Evolutionary conservation across 306 rosid species (phyloP).

Genomic region (Cyclanthera cordifolia): DNA sequence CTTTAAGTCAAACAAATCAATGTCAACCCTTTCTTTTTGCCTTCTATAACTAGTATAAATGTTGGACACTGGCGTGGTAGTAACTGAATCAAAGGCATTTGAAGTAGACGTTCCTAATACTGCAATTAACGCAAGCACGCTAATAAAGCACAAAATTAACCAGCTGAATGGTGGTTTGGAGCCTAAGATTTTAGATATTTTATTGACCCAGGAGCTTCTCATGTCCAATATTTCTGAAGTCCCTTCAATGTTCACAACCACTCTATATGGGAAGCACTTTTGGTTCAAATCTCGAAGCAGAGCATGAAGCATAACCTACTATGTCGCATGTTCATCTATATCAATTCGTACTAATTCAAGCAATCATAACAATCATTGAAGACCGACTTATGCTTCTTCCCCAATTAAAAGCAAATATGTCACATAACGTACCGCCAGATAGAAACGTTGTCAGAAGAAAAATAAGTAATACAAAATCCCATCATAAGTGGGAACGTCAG

Average conservation of each 20-base stretch:
- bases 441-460: too few species aligned
- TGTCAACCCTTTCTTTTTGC: slow-evolving; percentile 78
- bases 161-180: slow-evolving; percentile 65
- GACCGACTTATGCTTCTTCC: slow-evolving; percentile 29
- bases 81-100: slow-evolving; percentile 31
- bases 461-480: slow-evolving; percentile 10
- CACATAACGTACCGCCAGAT: too few species aligned
- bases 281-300: slow-evolving; percentile 37
- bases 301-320: slow-evolving; percentile 33
- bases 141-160: slow-evolving; percentile 56
- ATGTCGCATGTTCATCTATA: slow-evolving; percentile 27
- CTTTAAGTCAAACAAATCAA: slow-evolving; percentile 70
- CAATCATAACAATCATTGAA: slow-evolving; percentile 38
- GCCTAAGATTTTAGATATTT: slow-evolving; percentile 47
- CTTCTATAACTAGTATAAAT: slow-evolving; percentile 68
- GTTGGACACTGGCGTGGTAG: slow-evolving; percentile 33
- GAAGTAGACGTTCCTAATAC: slow-evolving; percentile 67
- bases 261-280: slow-evolving; percentile 26
- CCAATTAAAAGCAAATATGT: slow-evolving; percentile 21
- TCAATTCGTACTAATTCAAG: slow-evolving; percentile 27
- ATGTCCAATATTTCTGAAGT: slow-evolving; percentile 46
- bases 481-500: slow-evolving; percentile 15
- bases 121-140: slow-evolving; percentile 55
- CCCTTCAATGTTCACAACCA: slow-evolving; percentile 19
- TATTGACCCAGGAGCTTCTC: slow-evolving; percentile 83